Conservation (phyloP, 2,329 filamentous ascomycete species). For the Sarocladium brachiariae region DNA sequence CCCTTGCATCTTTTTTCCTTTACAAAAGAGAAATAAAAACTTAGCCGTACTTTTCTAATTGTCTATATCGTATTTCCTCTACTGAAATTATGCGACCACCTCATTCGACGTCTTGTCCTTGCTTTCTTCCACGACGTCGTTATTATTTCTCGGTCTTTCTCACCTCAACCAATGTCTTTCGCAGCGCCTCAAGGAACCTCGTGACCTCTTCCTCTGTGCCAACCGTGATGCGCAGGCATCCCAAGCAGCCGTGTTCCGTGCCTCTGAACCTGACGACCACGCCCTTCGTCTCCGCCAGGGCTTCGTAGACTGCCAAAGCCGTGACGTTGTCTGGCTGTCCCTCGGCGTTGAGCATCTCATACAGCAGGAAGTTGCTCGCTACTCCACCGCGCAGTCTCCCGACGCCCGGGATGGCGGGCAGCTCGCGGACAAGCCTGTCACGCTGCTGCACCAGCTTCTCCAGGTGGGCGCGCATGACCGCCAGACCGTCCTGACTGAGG, state of each 20-base stretch:
- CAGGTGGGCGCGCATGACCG: slow-evolving; percentile 64
- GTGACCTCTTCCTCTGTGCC: slow-evolving; percentile 84
- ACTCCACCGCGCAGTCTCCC: slow-evolving; percentile 74
- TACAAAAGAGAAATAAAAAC: too few species aligned
- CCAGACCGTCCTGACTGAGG: slow-evolving; percentile 59
- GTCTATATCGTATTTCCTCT: too few species aligned
- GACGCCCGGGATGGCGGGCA: slow-evolving; percentile 70
- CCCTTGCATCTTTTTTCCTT: too few species aligned
- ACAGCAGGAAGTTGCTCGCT: slow-evolving; percentile 83
- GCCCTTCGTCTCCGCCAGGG: slow-evolving; percentile 74
- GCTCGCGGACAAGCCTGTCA: slow-evolving; percentile 63
- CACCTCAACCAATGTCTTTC: slow-evolving; percentile 40
- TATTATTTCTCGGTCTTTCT: slow-evolving; percentile 14
- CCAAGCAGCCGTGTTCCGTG: slow-evolving; percentile 82
- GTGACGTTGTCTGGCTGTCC: slow-evolving; percentile 72
- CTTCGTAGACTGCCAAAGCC: slow-evolving; percentile 76
- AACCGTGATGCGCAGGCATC: slow-evolving; percentile 85
- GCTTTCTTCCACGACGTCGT: slow-evolving; percentile 27
- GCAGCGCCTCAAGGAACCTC: slow-evolving; percentile 65
- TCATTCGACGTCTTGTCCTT: slow-evolving; percentile 28
- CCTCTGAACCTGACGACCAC: slow-evolving; percentile 93
- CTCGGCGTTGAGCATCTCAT: slow-evolving; percentile 70
- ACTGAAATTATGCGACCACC: slow-evolving; percentile 26
- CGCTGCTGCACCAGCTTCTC: slow-evolving; percentile 69
- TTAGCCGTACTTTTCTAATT: too few species aligned